phyloP scores from a whole-genome alignment of 768 basidiomycete species.

The Tephrocybe sp. region DNA sequence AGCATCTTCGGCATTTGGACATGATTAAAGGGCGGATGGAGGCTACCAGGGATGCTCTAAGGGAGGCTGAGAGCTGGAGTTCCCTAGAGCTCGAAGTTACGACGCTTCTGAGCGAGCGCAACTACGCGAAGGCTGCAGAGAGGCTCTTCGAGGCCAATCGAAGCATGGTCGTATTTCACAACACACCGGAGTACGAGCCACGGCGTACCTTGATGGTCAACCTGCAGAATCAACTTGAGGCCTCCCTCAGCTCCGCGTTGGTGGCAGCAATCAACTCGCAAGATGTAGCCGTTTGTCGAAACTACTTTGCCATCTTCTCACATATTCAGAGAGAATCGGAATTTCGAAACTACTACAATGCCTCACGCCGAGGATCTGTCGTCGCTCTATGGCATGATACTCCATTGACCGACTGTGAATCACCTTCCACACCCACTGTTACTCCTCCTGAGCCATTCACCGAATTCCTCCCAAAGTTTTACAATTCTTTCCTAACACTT shows the following conservation, averaged over 20 bases:
- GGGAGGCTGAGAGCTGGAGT: constrained; percentile 96
- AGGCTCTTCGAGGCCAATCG: constrained; percentile 85
- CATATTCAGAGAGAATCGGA: constrained; percentile 91
- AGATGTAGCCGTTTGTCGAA: constrained; percentile 71
- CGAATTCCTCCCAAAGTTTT: constrained; percentile 75
- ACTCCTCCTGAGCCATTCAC: constrained; percentile 41
- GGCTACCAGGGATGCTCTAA: constrained; percentile 80
- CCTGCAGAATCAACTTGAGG: constrained; percentile 94
- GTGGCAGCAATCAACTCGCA: constrained; percentile 81
- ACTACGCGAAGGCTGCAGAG: constrained; percentile 88
- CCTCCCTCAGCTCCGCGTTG: constrained; percentile 84
- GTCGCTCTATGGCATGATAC: constrained; percentile 69
- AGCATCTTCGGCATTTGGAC: constrained; percentile 79
- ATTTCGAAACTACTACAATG: constrained; percentile 93
- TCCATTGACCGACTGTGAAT: constrained; percentile 49
- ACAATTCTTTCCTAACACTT: constrained; percentile 58
- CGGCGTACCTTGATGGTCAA: constrained; percentile 84
- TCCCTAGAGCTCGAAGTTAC: constrained; percentile 92
- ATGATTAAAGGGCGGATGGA: constrained; percentile 86
- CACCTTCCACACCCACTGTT: constrained; percentile 17
- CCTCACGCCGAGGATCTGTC: constrained; percentile 65
- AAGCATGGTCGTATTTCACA: constrained; percentile 90
- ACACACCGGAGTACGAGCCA: constrained; percentile 87
- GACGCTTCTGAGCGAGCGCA: constrained; percentile 72
- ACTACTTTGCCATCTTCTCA: constrained; percentile 83